Evolutionary conservation across 805 yeast species (phyloP).

Genomic region (Candida xyloterini): DNA sequence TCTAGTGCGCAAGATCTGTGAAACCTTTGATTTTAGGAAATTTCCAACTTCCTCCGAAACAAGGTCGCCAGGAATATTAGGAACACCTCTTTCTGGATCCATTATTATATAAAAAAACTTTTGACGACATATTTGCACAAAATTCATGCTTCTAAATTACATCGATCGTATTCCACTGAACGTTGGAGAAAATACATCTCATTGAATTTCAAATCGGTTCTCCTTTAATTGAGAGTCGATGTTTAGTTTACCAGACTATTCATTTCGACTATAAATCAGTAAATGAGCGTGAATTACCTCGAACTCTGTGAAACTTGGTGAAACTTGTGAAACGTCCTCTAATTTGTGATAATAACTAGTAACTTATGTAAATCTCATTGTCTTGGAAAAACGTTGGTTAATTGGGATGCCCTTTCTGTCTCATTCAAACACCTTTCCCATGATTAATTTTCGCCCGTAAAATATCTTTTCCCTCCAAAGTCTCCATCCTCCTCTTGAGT

Average conservation of each 20-base stretch:
- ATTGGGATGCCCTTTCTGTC: not conserved
- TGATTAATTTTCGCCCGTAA: conserved; percentile 6
- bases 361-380: no score
- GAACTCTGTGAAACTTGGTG: no score
- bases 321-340: no score
- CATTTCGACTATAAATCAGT: no score
- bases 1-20: conserved; percentile 55
- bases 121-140: not conserved
- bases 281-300: no score
- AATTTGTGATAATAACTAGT: no score
- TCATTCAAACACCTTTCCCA: not conserved
- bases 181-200: no score
- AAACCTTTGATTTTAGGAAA: conserved; percentile 66
- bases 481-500: not conserved
- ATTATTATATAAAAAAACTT: conserved; percentile 5
- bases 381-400: not conserved
- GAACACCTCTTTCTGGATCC: conserved; percentile 51
- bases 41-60: conserved; percentile 71
- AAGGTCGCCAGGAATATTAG: conserved; percentile 80
- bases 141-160: not conserved
- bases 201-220: no score
- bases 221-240: no score
- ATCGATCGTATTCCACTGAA: no score
- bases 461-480: conserved; percentile 5
- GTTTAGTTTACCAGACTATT: no score